These are phyloP conservation scores for Tolypocladium nubicola DNA, from an alignment of 2,329 filamentous ascomycete species.

Conservation along the genomic window DNA sequence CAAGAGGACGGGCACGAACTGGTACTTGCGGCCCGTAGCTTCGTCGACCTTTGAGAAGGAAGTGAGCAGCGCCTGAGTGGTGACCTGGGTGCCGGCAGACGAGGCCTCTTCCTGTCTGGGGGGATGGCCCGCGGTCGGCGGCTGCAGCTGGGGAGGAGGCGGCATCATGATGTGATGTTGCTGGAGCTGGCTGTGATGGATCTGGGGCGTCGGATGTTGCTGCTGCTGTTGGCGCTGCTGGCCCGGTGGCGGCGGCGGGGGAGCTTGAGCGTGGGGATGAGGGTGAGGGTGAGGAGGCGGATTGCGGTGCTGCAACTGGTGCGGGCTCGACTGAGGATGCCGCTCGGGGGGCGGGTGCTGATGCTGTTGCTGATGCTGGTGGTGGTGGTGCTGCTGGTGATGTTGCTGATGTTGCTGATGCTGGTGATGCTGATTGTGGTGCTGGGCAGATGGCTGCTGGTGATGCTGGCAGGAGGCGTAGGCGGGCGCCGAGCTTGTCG, in stretches of 20 bases:
- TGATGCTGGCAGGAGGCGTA: slow-evolving; percentile 11
- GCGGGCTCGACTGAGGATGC: slow-evolving; percentile 11
- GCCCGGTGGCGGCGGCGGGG: neutral
- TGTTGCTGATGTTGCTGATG: slow-evolving; percentile 11
- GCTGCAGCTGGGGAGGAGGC: slow-evolving; percentile 7
- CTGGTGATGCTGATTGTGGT: slow-evolving; percentile 9
- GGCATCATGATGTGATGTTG: slow-evolving; percentile 6
- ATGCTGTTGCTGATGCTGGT: slow-evolving; percentile 8
- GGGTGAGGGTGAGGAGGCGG: slow-evolving; percentile 10
- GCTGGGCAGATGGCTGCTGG: slow-evolving; percentile 10
- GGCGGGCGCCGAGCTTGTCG: slow-evolving; percentile 3
- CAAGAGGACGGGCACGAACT: slow-evolving; percentile 11
- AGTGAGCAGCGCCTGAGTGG: slow-evolving; percentile 10
- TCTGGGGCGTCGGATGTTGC: neutral
- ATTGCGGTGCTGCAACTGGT: slow-evolving; percentile 1
- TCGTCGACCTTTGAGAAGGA: slow-evolving; percentile 24
- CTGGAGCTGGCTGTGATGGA: neutral
- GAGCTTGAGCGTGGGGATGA: slow-evolving; percentile 6
- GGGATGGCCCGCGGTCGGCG: slow-evolving; percentile 5
- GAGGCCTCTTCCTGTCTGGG: slow-evolving; percentile 13
- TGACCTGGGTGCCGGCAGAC: slow-evolving; percentile 7
- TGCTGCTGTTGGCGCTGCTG: slow-evolving; percentile 1
- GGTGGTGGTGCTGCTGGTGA: slow-evolving; percentile 4
- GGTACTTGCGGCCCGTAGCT: slow-evolving; percentile 21
- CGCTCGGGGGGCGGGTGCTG: slow-evolving; percentile 3